These are phyloP conservation scores for Penicillium alfredii DNA, from an alignment of 495 filamentous ascomycete species.

Conservation along the genomic window DNA sequence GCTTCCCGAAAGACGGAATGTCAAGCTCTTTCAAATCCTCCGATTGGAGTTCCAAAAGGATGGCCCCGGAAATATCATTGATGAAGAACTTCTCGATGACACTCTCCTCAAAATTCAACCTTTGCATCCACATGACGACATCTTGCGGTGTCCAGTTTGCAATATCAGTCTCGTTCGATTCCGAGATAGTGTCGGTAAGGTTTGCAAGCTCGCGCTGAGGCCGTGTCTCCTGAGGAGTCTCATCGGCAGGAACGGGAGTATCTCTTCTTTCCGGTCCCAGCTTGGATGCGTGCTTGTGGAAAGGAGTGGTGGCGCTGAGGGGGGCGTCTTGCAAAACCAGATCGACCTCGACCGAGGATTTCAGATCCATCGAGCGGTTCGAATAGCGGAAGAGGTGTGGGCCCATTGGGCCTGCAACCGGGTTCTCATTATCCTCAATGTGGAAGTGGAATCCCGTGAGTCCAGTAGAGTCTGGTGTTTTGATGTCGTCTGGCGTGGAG, in stretches of 20 bases:
- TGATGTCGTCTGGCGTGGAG: constrained; percentile 12
- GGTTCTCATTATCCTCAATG: constrained; percentile 23
- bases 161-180: constrained; percentile 32
- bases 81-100: constrained; percentile 76
- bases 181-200: constrained; percentile 15
- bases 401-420: constrained; percentile 59
- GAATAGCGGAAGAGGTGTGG: constrained; percentile 32
- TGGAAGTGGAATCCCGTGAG: constrained; percentile 40
- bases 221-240: too few species aligned
- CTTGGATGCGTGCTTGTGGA: constrained; percentile 34
- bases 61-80: constrained; percentile 84
- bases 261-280: constrained; percentile 8
- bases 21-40: constrained; percentile 92
- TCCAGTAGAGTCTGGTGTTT: constrained; percentile 12
- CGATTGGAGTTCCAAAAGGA: constrained; percentile 78
- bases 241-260: constrained; percentile 16
- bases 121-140: constrained; percentile 76
- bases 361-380: not conserved
- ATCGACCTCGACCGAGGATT: constrained; percentile 1
- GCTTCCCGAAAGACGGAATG: constrained; percentile 88
- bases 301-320: constrained; percentile 1
- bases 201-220: constrained; percentile 25
- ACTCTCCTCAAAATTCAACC: constrained; percentile 59
- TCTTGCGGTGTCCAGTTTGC: constrained; percentile 38
- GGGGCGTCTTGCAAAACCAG: constrained; percentile 2